Conservation (phyloP, 352 stramenopile genomes). For the Pythium aristosporum region DNA sequence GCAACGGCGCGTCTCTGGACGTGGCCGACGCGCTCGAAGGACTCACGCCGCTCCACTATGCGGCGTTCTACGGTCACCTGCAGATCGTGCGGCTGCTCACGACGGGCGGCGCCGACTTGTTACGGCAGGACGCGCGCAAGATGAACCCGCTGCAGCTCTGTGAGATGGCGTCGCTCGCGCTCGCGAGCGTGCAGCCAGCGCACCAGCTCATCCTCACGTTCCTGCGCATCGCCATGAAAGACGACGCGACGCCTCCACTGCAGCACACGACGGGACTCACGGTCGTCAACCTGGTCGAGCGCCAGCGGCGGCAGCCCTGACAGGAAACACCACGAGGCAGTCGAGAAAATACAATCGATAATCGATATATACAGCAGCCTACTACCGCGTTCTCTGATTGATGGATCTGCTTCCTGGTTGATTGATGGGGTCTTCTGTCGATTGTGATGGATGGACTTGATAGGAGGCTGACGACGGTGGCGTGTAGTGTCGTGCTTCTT, state of each 20-base stretch:
- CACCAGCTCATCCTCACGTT: conserved; percentile 87
- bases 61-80: conserved; percentile 71
- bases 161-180: conserved; percentile 73
- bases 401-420: background rate
- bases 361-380: background rate
- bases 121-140: conserved; percentile 49
- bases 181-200: conserved; percentile 75
- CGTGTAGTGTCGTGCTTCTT: too few relatives aligned
- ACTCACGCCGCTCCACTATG: conserved; percentile 71
- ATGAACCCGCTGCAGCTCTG: conserved; percentile 70
- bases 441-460: too few relatives aligned
- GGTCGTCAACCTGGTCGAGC: conserved; percentile 59
- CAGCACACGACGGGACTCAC: conserved; percentile 76
- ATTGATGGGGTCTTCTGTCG: background rate
- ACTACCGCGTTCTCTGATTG: background rate
- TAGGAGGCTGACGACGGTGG: too few relatives aligned
- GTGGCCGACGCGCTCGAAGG: conserved; percentile 53
- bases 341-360: background rate
- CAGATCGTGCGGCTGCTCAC: conserved; percentile 67
- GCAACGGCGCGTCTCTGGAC: conserved; percentile 66
- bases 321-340: conserved; percentile 1
- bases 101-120: conserved; percentile 50
- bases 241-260: conserved; percentile 67
- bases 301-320: conserved; percentile 44
- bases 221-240: conserved; percentile 75